Evolutionary conservation across 1,284 basidiomycete species (phyloP), one percentile per base, ranked within the genome.

Genomic region (Trametes polyzona): DNA sequence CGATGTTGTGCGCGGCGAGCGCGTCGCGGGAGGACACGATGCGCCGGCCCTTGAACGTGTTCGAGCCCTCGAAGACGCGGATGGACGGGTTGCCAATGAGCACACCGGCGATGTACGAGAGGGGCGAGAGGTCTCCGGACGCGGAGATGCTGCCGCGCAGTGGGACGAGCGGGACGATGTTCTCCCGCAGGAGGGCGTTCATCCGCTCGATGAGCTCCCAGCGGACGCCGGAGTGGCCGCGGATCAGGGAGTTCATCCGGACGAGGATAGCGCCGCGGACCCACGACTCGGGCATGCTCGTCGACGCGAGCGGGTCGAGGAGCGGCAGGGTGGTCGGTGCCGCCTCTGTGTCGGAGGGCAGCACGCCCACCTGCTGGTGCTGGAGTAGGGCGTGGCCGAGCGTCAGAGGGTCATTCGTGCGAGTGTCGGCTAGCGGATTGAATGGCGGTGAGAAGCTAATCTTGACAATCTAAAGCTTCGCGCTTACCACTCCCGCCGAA

Each of bases 261-360:
- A 96, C 81, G 9, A 93, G 76, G 64, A 95, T 93, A 1, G 93
- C 92, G 14, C 90, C 93, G 47, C 92, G 86, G n/a, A 93, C 92
- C 89, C 93, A 95, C 7, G 91, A 77, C 61, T 92, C 87, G n/a
- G 93, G 93, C 89, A 95, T 93, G 59, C 81, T 84, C 47, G 83
- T 82, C 21, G 83, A 83, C n/a, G 80, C 73, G n/a, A 87, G 69
- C 0, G 88, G 86, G 64, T 89, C 86, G 19, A 80, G 75, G 30
- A 90, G 82, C 16, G 90, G 88, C 11, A 87, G 76, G 6, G 74
- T 77, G 33, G 80, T 72, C 53, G 73, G 74, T 1, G 72, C 68
- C 39, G 72, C 68, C 7, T 76, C 74, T 12, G 69, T 73, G 32
- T 81, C 78, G 2, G 84, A 83, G 11, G 85, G 86, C 12, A 84